Conservation (phyloP, 305 asterid genomes). For the Ilex paraguariensis region DNA sequence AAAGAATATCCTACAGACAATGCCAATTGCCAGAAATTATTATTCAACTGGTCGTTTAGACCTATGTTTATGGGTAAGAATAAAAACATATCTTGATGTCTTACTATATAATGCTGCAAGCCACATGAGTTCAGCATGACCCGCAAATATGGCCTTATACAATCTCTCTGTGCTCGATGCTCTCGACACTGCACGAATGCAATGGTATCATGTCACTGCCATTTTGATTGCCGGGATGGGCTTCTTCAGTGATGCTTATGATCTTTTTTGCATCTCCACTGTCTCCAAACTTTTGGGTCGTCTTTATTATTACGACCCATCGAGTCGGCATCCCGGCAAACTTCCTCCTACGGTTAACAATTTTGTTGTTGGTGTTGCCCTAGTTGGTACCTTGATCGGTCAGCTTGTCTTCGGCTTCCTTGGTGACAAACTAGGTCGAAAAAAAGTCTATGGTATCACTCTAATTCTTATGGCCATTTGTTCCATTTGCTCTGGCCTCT, state of each 20-base stretch:
- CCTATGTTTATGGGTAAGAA: too few relatives aligned
- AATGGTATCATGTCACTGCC: conserved; percentile 1
- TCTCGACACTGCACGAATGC: neutral
- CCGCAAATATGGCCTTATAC: neutral
- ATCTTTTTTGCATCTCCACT: neutral
- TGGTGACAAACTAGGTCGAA: too few relatives aligned
- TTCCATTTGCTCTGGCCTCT: too few relatives aligned
- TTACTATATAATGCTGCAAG: too few relatives aligned
- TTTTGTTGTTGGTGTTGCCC: conserved; percentile 1
- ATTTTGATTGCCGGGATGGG: conserved; percentile 5
- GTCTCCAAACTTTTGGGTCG: conserved; percentile 4
- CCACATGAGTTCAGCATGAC: too few relatives aligned
- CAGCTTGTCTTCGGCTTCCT: too few relatives aligned
- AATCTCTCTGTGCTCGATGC: neutral
- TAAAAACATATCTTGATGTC: too few relatives aligned
- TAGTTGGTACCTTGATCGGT: conserved; percentile 50
- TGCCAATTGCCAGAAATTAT: too few relatives aligned
- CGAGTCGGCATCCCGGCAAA: neutral
- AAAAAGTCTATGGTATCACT: too few relatives aligned
- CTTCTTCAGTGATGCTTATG: conserved; percentile 4
- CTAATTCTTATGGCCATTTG: too few relatives aligned
- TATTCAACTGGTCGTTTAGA: too few relatives aligned
- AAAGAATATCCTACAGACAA: too few relatives aligned
- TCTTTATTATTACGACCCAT: neutral
- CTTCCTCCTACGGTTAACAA: neutral